These are phyloP conservation scores for Pleurotus eryngii DNA, from an alignment of 768 basidiomycete species.

Conservation along the genomic window DNA sequence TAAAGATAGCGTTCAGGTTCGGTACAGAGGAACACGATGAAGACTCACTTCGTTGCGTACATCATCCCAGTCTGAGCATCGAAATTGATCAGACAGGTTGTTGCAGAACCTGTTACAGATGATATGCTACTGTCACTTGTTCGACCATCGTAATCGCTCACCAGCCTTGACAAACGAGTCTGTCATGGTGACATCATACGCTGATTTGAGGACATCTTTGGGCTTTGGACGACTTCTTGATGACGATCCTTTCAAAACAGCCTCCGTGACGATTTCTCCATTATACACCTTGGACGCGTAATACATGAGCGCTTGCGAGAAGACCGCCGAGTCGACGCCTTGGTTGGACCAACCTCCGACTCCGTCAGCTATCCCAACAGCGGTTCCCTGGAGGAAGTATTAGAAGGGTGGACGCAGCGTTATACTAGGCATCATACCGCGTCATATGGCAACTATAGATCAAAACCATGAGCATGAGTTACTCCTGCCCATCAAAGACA, in stretches of 20 bases:
- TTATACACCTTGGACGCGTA: slow-evolving; percentile 51
- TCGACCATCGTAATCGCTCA: slow-evolving; percentile 25
- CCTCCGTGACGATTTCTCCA: slow-evolving; percentile 53
- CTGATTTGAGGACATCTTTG: slow-evolving; percentile 65
- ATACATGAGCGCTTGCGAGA: slow-evolving; percentile 90
- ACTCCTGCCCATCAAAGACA: neutral
- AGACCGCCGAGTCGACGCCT: slow-evolving; percentile 84
- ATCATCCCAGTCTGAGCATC: slow-evolving; percentile 73
- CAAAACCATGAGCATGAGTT: neutral
- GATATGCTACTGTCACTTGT: neutral
- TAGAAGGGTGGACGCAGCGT: slow-evolving; percentile 27
- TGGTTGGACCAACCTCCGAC: slow-evolving; percentile 89
- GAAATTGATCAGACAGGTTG: slow-evolving; percentile 71
- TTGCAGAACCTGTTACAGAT: slow-evolving; percentile 70
- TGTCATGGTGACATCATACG: slow-evolving; percentile 66
- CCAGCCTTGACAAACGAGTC: slow-evolving; percentile 68
- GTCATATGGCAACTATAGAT: slow-evolving; percentile 63
- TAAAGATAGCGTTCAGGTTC: slow-evolving; percentile 36
- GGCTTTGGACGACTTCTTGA: slow-evolving; percentile 43
- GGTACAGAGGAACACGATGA: neutral
- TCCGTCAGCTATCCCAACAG: slow-evolving; percentile 87
- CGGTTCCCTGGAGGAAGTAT: slow-evolving; percentile 52
- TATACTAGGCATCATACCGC: slow-evolving; percentile 51
- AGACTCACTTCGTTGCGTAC: slow-evolving; percentile 69
- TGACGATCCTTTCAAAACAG: slow-evolving; percentile 31